These are phyloP conservation scores for Aureobasidium melanogenum DNA, from an alignment of 2,329 filamentous ascomycete genomes.

Conservation along the genomic window DNA sequence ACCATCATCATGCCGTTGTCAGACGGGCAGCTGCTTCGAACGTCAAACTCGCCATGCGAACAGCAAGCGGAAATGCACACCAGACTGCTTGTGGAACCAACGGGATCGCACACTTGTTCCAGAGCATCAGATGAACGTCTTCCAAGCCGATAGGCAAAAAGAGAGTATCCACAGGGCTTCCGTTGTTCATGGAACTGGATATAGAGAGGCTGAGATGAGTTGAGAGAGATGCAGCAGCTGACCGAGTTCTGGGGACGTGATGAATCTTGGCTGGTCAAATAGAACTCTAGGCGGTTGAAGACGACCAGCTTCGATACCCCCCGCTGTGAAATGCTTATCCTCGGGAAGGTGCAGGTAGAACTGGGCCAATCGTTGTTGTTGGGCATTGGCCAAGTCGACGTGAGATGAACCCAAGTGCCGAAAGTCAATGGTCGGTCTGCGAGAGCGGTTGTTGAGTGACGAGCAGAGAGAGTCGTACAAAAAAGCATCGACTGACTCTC, in stretches of 20 bases:
- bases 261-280: not conserved
- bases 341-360: not conserved
- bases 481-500: not conserved
- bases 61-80: constrained; percentile 1
- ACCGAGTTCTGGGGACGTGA: not conserved
- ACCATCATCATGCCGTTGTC: not conserved
- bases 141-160: not conserved
- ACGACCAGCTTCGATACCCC: not conserved
- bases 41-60: not conserved
- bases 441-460: not conserved
- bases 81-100: not conserved
- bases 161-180: not conserved
- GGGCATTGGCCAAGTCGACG: not conserved
- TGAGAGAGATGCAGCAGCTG: not conserved
- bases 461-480: not conserved
- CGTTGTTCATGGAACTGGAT: not conserved
- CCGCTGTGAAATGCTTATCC: not conserved
- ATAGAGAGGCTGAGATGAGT: not conserved
- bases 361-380: not conserved
- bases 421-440: not conserved
- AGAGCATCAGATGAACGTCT: not conserved
- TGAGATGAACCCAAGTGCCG: not conserved
- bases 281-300: not conserved
- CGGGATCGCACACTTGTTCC: not conserved
- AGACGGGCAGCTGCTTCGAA: not conserved